Conservation (phyloP, 192 early-diverging fungal species). For the Coemansia sp. region DNA sequence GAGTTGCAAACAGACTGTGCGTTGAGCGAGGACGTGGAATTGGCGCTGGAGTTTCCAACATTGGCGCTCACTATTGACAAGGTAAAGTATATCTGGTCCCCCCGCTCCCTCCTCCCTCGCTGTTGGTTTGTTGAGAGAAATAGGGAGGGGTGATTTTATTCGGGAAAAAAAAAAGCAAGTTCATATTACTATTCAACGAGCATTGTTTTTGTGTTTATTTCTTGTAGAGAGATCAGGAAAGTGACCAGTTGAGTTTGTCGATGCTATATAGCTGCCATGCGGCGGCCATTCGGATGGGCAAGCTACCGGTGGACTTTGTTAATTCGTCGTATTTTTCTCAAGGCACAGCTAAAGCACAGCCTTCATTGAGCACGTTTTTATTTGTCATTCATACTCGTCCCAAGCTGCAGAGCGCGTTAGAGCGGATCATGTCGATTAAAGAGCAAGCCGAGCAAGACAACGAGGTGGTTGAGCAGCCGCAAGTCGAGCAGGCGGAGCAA, state of each 20-base stretch:
- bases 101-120: neutral
- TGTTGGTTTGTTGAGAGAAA: neutral
- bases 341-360: slow-evolving; percentile 4
- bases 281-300: slow-evolving; percentile 29
- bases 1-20: slow-evolving; percentile 31
- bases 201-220: no score
- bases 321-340: slow-evolving; percentile 33
- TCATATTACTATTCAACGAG: no score
- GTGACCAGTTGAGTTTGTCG: slow-evolving; percentile 20
- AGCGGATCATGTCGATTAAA: slow-evolving; percentile 35
- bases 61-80: slow-evolving; percentile 36
- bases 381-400: slow-evolving; percentile 41
- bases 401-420: slow-evolving; percentile 17
- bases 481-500: no score
- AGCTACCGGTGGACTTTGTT: slow-evolving; percentile 33
- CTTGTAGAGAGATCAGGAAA: slow-evolving; percentile 46
- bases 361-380: slow-evolving; percentile 31
- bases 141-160: neutral
- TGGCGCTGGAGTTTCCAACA: slow-evolving; percentile 50
- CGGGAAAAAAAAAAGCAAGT: no score
- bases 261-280: slow-evolving; percentile 48
- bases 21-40: slow-evolving; percentile 20
- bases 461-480: neutral
- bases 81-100: slow-evolving; percentile 22
- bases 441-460: slow-evolving; percentile 12